These are phyloP conservation scores for Penicillium psychrosexuale DNA, from an alignment of 2,329 filamentous ascomycete genomes.

Conservation along the genomic window DNA sequence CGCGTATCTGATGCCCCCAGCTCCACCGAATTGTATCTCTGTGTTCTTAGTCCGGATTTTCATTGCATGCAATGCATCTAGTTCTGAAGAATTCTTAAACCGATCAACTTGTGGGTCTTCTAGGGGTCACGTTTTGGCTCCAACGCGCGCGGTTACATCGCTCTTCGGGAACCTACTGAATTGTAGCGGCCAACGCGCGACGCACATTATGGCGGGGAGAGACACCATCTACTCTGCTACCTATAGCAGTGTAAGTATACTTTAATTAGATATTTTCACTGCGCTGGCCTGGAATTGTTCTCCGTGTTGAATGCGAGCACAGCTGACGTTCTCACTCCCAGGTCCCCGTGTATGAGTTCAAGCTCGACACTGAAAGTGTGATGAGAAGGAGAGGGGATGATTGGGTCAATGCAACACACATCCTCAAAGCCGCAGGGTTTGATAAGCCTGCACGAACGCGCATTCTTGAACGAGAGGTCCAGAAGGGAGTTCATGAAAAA, in stretches of 20 bases:
- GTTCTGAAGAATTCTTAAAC: slow-evolving; percentile 10
- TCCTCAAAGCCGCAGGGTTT: slow-evolving; percentile 92
- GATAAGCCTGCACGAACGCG: slow-evolving; percentile 94
- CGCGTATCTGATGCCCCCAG: slow-evolving; percentile 33
- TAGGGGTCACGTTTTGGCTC: slow-evolving; percentile 8
- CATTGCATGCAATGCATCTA: slow-evolving; percentile 17
- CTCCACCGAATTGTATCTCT: slow-evolving; percentile 33
- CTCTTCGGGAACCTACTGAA: slow-evolving; percentile 25
- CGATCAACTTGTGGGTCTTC: slow-evolving; percentile 13
- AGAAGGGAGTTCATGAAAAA: slow-evolving; percentile 95
- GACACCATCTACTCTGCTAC: slow-evolving; percentile 60
- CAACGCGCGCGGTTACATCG: slow-evolving; percentile 14
- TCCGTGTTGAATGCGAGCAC: neutral
- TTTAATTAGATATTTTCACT: neutral
- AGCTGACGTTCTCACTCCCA: slow-evolving; percentile 39
- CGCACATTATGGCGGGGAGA: slow-evolving; percentile 34
- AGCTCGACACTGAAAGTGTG: slow-evolving; percentile 84
- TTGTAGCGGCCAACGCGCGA: slow-evolving; percentile 19
- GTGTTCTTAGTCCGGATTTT: slow-evolving; percentile 18
- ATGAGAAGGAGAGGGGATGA: slow-evolving; percentile 92
- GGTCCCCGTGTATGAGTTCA: slow-evolving; percentile 94
- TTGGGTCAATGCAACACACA: slow-evolving; percentile 99
- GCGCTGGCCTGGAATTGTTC: neutral
- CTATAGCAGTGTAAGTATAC: slow-evolving; percentile 58
- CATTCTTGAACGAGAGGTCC: slow-evolving; percentile 93